Evolutionary conservation across 805 yeast species (phyloP), one percentile per base, ranked within the genome.

Genomic region (Wickerhamomyces rabaulensis): DNA sequence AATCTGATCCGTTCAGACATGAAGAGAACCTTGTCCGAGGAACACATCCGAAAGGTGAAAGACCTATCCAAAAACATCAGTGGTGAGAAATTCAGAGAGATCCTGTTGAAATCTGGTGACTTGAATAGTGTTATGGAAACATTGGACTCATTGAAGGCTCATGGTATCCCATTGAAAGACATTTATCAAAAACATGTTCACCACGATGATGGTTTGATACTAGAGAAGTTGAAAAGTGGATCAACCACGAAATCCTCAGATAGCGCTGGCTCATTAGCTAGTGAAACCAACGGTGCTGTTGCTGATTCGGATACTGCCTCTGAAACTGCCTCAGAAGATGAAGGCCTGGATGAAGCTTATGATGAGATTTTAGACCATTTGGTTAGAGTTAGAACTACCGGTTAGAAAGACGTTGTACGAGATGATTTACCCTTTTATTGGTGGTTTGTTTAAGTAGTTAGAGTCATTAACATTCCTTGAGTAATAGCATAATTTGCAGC

Each of bases 81-180:
- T 48, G 67, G 68, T 50, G 73, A 68, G 21, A 57, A 64, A 44
- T 60, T 67, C 41, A 68, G 62, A 52, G 67, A 66, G 27, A 62
- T 64, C 39, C 56, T 68, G 45, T 50, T 65, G 39, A 69, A 64
- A 51, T 65, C 75, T 2, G 50, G 56, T 25, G 70, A 71, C 51
- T 60, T 70, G 9, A 60, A 68, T 5, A 64, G 68, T 23, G 64
- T 74, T 13, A 58, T 69, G 9, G 64, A 63, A 17, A 63, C 69
- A 6, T 57, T 75, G 40, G 68, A 67, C 40, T 63, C 65, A 26
- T 52, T 75, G 46, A 71, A 71, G 46, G 60, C 55, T 9, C 60
- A 64, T 26, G 78, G 79, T 5, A 64, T 73, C 15, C 58, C 68
- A 17, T 48, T 75, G n/a, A 65, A 67, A 29, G 55, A 57, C 16